Conservation (phyloP, 495 filamentous ascomycete genomes). For the Pyrenula massariospora region DNA sequence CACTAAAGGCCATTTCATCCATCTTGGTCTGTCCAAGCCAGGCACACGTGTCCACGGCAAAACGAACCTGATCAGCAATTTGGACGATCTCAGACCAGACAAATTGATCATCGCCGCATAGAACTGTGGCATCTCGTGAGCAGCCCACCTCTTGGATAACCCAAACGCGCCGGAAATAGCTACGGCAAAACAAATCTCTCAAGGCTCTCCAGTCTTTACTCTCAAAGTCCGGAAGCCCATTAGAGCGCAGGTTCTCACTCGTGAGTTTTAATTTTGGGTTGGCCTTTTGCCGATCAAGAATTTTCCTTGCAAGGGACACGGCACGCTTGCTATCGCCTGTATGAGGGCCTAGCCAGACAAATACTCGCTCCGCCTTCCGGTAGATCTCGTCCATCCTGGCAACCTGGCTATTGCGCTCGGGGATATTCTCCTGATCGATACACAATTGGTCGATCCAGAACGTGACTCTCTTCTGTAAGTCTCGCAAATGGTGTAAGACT, state of each 20-base stretch:
- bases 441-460: constrained; percentile 21
- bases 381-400: constrained; percentile 19
- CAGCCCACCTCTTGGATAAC: constrained; percentile 1
- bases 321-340: neutral
- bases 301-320: neutral
- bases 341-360: constrained; percentile 13
- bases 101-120: neutral
- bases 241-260: neutral
- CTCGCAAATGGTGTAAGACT: neutral
- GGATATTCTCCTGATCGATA: constrained; percentile 15
- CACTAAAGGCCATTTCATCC: neutral
- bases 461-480: neutral
- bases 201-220: neutral
- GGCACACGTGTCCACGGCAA: neutral
- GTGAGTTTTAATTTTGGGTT: neutral
- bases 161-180: neutral
- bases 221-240: neutral
- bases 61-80: neutral
- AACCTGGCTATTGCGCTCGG: constrained; percentile 14
- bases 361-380: constrained; percentile 11
- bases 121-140: neutral
- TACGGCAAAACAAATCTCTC: neutral
- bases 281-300: neutral
- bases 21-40: neutral
- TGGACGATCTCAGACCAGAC: neutral